A percentile compares a stretch with the other conserved stretches of the same genome.
These are phyloP conservation scores for Ananas comosus DNA, from an alignment of 176 grass and related monocot genomes.

Conservation along the genomic window DNA sequence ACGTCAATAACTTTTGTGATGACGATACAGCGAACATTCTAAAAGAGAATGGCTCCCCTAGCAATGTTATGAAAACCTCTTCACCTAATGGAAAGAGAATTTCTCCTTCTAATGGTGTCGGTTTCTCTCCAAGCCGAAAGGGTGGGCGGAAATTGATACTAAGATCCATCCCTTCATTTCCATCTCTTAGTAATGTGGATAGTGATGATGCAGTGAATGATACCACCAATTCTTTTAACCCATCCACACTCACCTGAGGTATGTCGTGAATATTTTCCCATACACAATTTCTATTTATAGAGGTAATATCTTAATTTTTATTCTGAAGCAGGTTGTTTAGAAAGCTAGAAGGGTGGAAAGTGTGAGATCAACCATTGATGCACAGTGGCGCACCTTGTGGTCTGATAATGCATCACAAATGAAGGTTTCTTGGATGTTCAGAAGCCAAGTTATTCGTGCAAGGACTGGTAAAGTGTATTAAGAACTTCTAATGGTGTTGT, in stretches of 20 bases:
- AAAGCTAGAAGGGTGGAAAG: background rate
- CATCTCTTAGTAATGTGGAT: constrained; percentile 38
- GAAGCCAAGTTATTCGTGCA: background rate
- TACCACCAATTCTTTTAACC: constrained; percentile 33
- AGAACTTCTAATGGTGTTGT: background rate
- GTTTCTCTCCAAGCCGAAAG: constrained; percentile 55
- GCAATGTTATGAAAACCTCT: constrained; percentile 41
- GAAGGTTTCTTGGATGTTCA: background rate
- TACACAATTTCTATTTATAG: background rate
- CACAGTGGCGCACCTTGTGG: background rate
- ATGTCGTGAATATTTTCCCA: constrained; percentile 15
- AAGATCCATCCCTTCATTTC: constrained; percentile 91
- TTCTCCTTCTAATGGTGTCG: constrained; percentile 46
- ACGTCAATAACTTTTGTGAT: constrained; percentile 10
- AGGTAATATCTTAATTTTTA: background rate
- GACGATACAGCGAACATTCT: constrained; percentile 50
- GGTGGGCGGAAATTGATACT: constrained; percentile 82
- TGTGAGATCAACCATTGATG: background rate
- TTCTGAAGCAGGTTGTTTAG: background rate
- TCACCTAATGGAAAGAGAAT: constrained; percentile 93
- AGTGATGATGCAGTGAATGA: constrained; percentile 20
- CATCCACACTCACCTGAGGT: constrained; percentile 43
- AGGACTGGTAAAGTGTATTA: background rate
- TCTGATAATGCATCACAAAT: background rate
- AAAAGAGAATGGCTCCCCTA: constrained; percentile 35